phyloP scores from a whole-genome alignment of 805 yeast genomes.

The Teunomyces funiuensis region DNA sequence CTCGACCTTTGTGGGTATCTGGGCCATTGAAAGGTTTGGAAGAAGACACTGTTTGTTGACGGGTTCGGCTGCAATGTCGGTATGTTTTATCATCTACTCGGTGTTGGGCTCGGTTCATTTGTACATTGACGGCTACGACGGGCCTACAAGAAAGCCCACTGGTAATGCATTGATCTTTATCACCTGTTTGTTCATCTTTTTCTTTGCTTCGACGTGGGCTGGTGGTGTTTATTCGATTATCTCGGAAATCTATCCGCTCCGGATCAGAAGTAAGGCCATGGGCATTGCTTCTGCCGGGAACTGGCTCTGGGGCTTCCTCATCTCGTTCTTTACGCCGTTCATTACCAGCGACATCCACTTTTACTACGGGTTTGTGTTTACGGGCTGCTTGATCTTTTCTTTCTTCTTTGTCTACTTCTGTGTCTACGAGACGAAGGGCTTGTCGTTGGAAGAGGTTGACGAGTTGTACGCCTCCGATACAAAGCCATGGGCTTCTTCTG shows the following conservation, averaged over 20 bases:
- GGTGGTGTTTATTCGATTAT: slow-evolving; percentile 67
- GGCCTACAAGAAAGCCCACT: slow-evolving; percentile 46
- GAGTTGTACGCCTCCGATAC: slow-evolving; percentile 51
- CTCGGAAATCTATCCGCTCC: slow-evolving; percentile 66
- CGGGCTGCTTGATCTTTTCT: slow-evolving; percentile 61
- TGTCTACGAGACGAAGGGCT: slow-evolving; percentile 78
- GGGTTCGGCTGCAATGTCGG: slow-evolving; percentile 49
- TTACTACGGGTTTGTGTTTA: slow-evolving; percentile 63
- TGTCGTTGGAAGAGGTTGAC: slow-evolving; percentile 79
- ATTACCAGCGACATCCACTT: slow-evolving; percentile 61
- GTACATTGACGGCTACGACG: slow-evolving; percentile 37
- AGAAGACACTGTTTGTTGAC: slow-evolving; percentile 45
- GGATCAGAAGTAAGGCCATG: slow-evolving; percentile 51
- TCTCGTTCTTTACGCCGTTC: slow-evolving; percentile 63
- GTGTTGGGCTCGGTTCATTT: slow-evolving; percentile 56
- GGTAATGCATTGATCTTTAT: slow-evolving; percentile 65
- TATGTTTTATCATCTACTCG: slow-evolving; percentile 60
- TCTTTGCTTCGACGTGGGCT: slow-evolving; percentile 76
- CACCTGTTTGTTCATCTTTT: slow-evolving; percentile 62
- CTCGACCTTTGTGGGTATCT: slow-evolving; percentile 54
- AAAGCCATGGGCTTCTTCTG: slow-evolving; percentile 40
- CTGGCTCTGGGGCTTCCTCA: slow-evolving; percentile 30
- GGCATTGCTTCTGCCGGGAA: slow-evolving; percentile 30
- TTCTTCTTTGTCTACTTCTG: slow-evolving; percentile 68
- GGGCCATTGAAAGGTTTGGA: slow-evolving; percentile 52